Evolutionary conservation across 2,329 filamentous ascomycete genomes (phyloP).

Genomic region (Epichloe elymi): DNA sequence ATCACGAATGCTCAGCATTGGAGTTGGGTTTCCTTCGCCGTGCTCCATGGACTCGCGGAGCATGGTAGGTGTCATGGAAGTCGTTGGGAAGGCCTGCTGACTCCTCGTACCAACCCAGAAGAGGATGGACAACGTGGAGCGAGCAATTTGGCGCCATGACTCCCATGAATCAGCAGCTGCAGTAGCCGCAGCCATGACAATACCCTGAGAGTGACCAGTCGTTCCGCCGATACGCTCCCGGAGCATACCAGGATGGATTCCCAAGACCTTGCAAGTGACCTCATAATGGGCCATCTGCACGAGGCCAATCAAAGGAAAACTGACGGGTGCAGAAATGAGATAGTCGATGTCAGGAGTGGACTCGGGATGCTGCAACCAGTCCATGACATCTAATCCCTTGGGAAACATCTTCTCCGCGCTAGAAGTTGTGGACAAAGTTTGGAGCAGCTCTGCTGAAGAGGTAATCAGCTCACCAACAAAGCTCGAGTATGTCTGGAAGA

Average conservation of each 20-base stretch:
- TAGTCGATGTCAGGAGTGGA: conserved; percentile 90
- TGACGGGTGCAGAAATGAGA: conserved; percentile 86
- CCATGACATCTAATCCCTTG: conserved; percentile 90
- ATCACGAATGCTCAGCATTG: conserved; percentile 96
- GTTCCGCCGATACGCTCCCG: conserved; percentile 74
- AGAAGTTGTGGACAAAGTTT: conserved; percentile 68
- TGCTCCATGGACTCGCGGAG: conserved; percentile 88
- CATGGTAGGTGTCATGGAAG: conserved; percentile 80
- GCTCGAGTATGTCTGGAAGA: conserved; percentile 81
- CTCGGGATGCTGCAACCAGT: conserved; percentile 82
- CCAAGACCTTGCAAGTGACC: conserved; percentile 84
- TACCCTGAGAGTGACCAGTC: conserved; percentile 92
- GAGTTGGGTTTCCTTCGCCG: conserved; percentile 89
- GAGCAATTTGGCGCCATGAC: conserved; percentile 68
- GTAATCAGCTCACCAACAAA: conserved; percentile 80
- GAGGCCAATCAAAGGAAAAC: conserved; percentile 87
- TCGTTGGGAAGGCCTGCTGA: conserved; percentile 92
- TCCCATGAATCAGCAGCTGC: conserved; percentile 90
- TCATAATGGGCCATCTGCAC: conserved; percentile 94
- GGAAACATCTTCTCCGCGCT: conserved; percentile 90
- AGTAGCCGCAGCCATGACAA: conserved; percentile 85
- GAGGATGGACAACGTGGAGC: conserved; percentile 74
- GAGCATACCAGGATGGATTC: conserved; percentile 77
- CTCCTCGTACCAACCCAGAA: conserved; percentile 98
- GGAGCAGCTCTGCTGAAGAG: conserved; percentile 74